A percentile compares a stretch with the other conserved stretches of the same genome.
These are phyloP conservation scores for Pleurotus giganteus DNA, from an alignment of 768 basidiomycete genomes.

Conservation along the genomic window DNA sequence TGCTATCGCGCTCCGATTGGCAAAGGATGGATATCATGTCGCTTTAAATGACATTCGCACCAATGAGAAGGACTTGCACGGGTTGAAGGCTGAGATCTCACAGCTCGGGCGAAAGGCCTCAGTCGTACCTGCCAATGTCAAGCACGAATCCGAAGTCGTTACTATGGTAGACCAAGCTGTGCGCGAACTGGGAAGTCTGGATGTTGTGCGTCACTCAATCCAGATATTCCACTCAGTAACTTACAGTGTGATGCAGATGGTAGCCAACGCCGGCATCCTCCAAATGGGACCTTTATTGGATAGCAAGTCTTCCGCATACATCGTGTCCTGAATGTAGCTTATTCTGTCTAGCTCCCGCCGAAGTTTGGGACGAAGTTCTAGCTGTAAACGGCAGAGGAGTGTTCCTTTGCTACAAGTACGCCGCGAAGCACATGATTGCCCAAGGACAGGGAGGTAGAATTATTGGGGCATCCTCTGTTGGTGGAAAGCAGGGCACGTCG, in stretches of 20 bases:
- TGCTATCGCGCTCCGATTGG: constrained; percentile 44
- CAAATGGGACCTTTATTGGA: constrained; percentile 17
- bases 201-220: constrained; percentile 17
- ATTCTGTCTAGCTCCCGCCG: constrained; percentile 19
- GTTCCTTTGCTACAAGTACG: constrained; percentile 40
- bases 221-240: neutral
- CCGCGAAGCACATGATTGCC: constrained; percentile 39
- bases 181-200: constrained; percentile 28
- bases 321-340: neutral
- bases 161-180: constrained; percentile 32
- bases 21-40: constrained; percentile 41
- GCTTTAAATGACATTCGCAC: constrained; percentile 36
- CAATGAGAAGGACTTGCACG: constrained; percentile 11
- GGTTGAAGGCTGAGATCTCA: constrained; percentile 19
- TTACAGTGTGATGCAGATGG: constrained; percentile 23
- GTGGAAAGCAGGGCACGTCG: constrained; percentile 30
- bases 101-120: constrained; percentile 19
- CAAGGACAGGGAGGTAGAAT: constrained; percentile 43
- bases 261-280: constrained; percentile 30
- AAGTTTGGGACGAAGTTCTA: constrained; percentile 30
- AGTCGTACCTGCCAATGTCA: constrained; percentile 29
- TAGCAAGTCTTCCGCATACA: constrained; percentile 9
- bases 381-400: constrained; percentile 33
- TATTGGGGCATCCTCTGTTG: constrained; percentile 39
- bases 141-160: constrained; percentile 33